Evolutionary conservation across 2,329 filamentous ascomycete species (phyloP).

Genomic region (Teratosphaeria zuluensis): DNA sequence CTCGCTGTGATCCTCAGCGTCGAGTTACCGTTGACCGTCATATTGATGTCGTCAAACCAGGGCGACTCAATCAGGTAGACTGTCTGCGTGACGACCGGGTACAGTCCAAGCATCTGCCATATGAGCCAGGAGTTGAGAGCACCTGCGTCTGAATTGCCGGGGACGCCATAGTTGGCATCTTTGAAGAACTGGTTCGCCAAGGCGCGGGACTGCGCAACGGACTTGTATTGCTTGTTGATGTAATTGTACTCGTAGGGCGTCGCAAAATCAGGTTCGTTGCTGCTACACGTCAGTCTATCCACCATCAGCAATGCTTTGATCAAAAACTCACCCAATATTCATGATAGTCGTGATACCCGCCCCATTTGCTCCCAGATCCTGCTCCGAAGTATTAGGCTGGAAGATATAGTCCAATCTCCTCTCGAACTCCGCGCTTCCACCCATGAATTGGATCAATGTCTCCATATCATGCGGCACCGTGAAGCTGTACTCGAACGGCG

Average conservation of each 20-base stretch:
- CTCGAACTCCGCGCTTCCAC: slow-evolving; percentile 30
- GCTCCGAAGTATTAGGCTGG: slow-evolving; percentile 24
- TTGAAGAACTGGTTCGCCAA: slow-evolving; percentile 23
- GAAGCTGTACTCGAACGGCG: slow-evolving; percentile 31
- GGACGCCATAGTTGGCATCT: slow-evolving; percentile 20
- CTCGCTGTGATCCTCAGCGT: slow-evolving; percentile 39
- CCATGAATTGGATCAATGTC: slow-evolving; percentile 35
- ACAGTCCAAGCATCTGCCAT: slow-evolving; percentile 17
- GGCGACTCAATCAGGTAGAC: slow-evolving; percentile 12
- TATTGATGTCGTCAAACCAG: slow-evolving; percentile 22
- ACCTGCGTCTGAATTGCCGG: slow-evolving; percentile 25
- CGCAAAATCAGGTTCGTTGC: slow-evolving; percentile 25
- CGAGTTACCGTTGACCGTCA: slow-evolving; percentile 19
- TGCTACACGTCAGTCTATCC: neutral
- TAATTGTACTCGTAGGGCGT: slow-evolving; percentile 26
- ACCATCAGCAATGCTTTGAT: neutral
- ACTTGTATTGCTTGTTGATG: slow-evolving; percentile 22
- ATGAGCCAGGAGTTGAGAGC: slow-evolving; percentile 17
- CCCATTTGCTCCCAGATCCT: neutral
- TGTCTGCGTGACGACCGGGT: slow-evolving; percentile 22
- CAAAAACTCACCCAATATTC: slow-evolving; percentile 19
- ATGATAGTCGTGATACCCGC: slow-evolving; percentile 21
- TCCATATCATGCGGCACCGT: slow-evolving; percentile 34
- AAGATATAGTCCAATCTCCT: slow-evolving; percentile 34
- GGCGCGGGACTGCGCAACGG: slow-evolving; percentile 14